Percentiles rank a stretch among this genome's conserved stretches.
phyloP scores from a whole-genome alignment of 257 asterid genomes.

The Nicotiana sylvestris region DNA sequence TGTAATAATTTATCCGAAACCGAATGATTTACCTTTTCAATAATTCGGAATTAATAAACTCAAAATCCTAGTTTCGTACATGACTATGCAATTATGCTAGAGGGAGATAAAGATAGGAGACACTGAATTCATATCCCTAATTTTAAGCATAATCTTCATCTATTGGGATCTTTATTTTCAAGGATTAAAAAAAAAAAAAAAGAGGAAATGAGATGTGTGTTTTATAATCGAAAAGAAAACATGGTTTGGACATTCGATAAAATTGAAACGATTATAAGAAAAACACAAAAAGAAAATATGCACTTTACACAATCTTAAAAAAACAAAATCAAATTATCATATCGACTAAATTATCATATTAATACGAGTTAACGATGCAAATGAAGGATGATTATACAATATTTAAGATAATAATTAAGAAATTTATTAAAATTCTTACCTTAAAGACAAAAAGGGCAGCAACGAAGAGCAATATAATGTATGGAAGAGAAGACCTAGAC shows the following conservation, averaged over 20 bases:
- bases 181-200: background rate
- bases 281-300: background rate
- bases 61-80: no score
- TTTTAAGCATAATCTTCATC: background rate
- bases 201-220: background rate
- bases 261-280: background rate
- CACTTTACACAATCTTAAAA: background rate
- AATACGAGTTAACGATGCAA: background rate
- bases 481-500: slow-evolving; percentile 43
- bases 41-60: no score
- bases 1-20: no score
- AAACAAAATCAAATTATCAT: background rate
- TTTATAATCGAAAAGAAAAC: background rate
- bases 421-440: slow-evolving; percentile 28
- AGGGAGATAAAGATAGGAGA: background rate
- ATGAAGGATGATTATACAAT: background rate
- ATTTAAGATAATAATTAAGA: background rate
- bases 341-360: background rate
- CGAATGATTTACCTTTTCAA: no score
- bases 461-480: slow-evolving; percentile 56
- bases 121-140: no score
- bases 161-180: background rate
- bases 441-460: slow-evolving; percentile 79
- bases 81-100: no score
- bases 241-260: background rate